Conservation (phyloP, 106 monocot genomes). For the Vanilla planifolia region DNA sequence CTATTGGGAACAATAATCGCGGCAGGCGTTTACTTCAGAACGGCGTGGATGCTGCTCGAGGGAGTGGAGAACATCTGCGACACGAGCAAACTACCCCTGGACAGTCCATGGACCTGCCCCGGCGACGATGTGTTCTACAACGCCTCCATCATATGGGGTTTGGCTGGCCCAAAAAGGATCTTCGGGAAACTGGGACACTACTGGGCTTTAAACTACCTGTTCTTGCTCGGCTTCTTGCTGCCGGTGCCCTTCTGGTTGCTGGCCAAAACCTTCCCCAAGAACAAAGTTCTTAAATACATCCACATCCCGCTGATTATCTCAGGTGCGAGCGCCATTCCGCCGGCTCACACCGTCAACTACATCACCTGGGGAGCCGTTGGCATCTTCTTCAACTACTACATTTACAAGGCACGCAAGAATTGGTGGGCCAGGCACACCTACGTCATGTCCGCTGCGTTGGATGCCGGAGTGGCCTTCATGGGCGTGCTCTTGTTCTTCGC, state of each 20-base stretch:
- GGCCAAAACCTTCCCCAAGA: conserved; percentile 35
- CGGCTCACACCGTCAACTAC: conserved; percentile 56
- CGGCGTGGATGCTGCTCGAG: conserved; percentile 76
- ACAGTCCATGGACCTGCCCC: conserved; percentile 92
- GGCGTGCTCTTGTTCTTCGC: conserved; percentile 56
- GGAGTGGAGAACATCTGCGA: conserved; percentile 60
- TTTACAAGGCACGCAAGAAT: conserved; percentile 34
- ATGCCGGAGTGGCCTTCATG: conserved; percentile 87
- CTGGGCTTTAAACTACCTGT: conserved; percentile 36
- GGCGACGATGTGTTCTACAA: conserved; percentile 48
- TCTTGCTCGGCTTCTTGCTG: conserved; percentile 49
- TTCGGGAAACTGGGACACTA: conserved; percentile 49
- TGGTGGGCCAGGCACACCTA: conserved; percentile 90
- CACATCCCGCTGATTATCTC: conserved; percentile 63
- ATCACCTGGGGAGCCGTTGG: conserved; percentile 57
- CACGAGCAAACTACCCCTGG: conserved; percentile 31
- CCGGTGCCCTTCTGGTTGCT: conserved; percentile 65
- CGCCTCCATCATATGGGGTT: conserved; percentile 84
- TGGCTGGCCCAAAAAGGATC: conserved; percentile 60
- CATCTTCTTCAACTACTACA: conserved; percentile 57
- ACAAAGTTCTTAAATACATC: conserved; percentile 50
- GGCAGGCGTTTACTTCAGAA: conserved; percentile 39
- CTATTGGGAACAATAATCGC: conserved; percentile 61
- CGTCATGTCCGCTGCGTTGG: conserved; percentile 61
- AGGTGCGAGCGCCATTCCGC: conserved; percentile 48